Percentiles rank a stretch among this genome's conserved stretches.
These are phyloP conservation scores for Boletus sensibilis DNA, from an alignment of 768 basidiomycete genomes.

Conservation along the genomic window DNA sequence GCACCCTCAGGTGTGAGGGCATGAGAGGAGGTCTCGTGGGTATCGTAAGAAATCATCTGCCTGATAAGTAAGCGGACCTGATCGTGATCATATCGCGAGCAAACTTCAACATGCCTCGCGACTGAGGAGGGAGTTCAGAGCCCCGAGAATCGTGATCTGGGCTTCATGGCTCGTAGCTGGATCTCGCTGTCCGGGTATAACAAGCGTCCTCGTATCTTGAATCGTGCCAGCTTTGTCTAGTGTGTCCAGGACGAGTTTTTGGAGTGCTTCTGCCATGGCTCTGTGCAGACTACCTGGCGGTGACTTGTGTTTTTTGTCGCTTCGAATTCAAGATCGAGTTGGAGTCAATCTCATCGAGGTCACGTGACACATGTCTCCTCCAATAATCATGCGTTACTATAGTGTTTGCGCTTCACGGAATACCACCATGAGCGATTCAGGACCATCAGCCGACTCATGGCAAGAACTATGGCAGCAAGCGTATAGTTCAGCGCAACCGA, in stretches of 20 bases:
- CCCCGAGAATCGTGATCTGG: constrained; percentile 84
- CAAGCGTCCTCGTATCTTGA: constrained; percentile 65
- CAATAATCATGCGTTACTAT: not conserved
- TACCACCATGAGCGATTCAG: constrained; percentile 16
- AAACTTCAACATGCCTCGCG: constrained; percentile 61
- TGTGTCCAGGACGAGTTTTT: constrained; percentile 74
- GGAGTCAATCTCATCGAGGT: constrained; percentile 21
- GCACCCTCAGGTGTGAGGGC: constrained; percentile 79
- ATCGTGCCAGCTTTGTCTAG: constrained; percentile 58
- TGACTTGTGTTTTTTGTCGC: not conserved
- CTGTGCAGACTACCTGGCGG: constrained; percentile 1
- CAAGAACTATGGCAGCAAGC: constrained; percentile 53
- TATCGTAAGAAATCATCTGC: constrained; percentile 82
- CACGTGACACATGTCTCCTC: constrained; percentile 9
- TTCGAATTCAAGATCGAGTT: not conserved
- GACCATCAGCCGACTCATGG: constrained; percentile 18
- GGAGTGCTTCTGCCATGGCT: constrained; percentile 72
- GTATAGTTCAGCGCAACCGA: constrained; percentile 61
- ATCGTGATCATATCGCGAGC: constrained; percentile 2
- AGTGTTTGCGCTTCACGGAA: not conserved
- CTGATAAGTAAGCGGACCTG: constrained; percentile 12
- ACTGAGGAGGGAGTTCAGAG: constrained; percentile 84
- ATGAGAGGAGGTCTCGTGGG: constrained; percentile 74
- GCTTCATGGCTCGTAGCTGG: constrained; percentile 67
- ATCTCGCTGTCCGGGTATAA: constrained; percentile 59